phyloP scores from a whole-genome alignment of 208 protist species.

The Acanthamoeba castellanii region DNA sequence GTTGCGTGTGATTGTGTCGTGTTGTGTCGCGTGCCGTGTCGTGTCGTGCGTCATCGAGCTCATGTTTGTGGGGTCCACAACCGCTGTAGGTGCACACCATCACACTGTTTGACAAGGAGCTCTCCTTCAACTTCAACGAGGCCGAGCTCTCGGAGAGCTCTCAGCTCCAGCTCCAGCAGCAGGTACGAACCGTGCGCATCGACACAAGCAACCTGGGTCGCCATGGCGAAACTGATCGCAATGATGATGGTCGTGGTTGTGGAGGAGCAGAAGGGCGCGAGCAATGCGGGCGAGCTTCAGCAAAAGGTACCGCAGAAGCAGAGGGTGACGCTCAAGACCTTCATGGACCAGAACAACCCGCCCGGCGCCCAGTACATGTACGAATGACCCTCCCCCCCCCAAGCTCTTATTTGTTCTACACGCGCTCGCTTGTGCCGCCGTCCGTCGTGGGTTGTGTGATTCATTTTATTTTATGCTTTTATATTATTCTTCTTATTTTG shows the following conservation, averaged over 20 bases:
- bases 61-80: neutral
- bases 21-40: too few relatives aligned
- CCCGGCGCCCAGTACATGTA: slow-evolving; percentile 33
- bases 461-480: too few relatives aligned
- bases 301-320: neutral
- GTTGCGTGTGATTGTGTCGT: neutral
- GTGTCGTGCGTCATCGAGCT: too few relatives aligned
- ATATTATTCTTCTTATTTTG: too few relatives aligned
- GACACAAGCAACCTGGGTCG: too few relatives aligned
- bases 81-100: neutral
- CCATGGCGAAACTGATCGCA: too few relatives aligned
- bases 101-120: slow-evolving; percentile 55
- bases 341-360: slow-evolving; percentile 48
- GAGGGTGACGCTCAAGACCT: slow-evolving; percentile 13
- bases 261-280: neutral
- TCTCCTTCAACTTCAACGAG: slow-evolving; percentile 57
- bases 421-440: too few relatives aligned
- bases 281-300: neutral
- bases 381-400: neutral
- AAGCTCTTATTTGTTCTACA: neutral
- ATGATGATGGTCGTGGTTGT: too few relatives aligned
- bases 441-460: too few relatives aligned
- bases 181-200: neutral
- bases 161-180: slow-evolving; percentile 37
- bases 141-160: slow-evolving; percentile 5